Conservation (phyloP, 306 rosid genomes). For the Inga oerstediana region DNA sequence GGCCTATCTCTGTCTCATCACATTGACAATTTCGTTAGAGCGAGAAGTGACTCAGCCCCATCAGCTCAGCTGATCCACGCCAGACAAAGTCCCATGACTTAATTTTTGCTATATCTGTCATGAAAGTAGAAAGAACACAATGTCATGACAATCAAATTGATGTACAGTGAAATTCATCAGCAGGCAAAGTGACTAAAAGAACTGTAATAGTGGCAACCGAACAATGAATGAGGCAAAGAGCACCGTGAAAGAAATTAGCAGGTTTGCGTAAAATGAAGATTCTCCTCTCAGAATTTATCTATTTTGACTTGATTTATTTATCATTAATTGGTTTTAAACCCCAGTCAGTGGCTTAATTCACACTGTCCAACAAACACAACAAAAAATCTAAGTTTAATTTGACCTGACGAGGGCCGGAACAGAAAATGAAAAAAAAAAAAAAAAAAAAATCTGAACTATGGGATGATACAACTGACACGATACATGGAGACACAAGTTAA, state of each 20-base stretch:
- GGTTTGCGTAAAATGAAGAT: neutral
- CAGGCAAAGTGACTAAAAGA: neutral
- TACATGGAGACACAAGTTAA: neutral
- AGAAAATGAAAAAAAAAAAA: neutral
- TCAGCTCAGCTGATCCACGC: constrained; percentile 87
- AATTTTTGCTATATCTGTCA: constrained; percentile 67
- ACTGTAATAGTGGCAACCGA: neutral
- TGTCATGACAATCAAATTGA: neutral
- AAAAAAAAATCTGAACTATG: neutral
- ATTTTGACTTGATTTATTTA: neutral
- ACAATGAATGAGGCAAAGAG: neutral
- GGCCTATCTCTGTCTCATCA: constrained; percentile 77
- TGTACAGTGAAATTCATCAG: neutral
- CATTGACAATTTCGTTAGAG: constrained; percentile 76
- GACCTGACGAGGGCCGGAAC: neutral
- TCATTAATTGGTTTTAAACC: neutral
- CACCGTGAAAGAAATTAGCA: neutral
- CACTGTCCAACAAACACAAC: constrained; percentile 2
- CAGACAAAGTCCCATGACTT: constrained; percentile 72
- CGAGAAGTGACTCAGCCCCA: constrained; percentile 80
- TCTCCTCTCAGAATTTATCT: neutral
- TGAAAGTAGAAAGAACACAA: neutral
- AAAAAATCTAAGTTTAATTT: neutral
- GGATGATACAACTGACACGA: neutral
- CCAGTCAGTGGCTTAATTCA: neutral